Evolutionary conservation across 805 yeast species (phyloP), one percentile per base, ranked within the genome.

Genomic region (Metschnikowia picachoensis): DNA sequence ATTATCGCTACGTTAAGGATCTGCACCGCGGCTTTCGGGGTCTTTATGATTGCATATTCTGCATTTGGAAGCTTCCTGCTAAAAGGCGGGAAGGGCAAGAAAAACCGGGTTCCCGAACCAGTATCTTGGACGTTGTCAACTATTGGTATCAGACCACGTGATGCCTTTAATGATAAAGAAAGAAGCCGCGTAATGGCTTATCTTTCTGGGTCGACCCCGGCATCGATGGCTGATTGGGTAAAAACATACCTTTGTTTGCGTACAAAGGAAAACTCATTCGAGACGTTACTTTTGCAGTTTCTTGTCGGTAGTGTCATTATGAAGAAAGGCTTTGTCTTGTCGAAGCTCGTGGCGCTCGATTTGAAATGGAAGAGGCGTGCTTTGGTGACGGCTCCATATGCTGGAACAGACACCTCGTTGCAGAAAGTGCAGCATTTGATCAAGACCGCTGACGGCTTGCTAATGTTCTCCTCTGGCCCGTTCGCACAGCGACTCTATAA

Each of bases 221-320:
- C 50, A 30, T 47, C 56, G 8, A 46, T 46, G 42, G 27, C 39
- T 25, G 42, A 48, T 4, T 50, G 68, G 42, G 10, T 64, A 2
- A 39, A 56, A 13, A 65, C 67, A 29, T 69, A 67, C 41, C 33
- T 61, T 7, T 51, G 59, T 31, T 56, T 71, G 31, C 56, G 63
- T 8, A 43, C 60, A 1, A 53, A 66, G 33, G 72, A 67, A 37
- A 45, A 54, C 15, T 60, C 49, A 11, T 71, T 68, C 53, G 76
- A 71, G 50, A 65, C 54, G 39, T 55, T 65, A 36, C 58, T 70
- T 16, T 58, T 71, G 41, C 57, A 48, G 25, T 54, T 68, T 31
- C 45, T 71, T 3, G 48, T 67, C 20, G 67, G 71, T 1, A 49
- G 52, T 4, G 36, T 70, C 3, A 50, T 70, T 14, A 47, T 53